These are phyloP conservation scores for Fistulina hepatica DNA, from an alignment of 1,284 basidiomycete genomes.

Conservation along the genomic window DNA sequence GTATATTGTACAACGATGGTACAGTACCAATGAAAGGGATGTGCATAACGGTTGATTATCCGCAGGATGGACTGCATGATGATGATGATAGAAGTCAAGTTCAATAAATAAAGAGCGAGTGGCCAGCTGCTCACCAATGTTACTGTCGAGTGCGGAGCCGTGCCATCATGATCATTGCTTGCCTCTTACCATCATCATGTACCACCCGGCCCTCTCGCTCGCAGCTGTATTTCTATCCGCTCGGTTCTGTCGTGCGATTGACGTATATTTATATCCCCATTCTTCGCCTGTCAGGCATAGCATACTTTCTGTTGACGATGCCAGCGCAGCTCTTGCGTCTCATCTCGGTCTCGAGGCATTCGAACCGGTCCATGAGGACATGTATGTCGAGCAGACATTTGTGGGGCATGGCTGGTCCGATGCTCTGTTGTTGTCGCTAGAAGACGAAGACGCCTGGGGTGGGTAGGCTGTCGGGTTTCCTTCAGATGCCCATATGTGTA, in stretches of 20 bases:
- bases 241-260: slow-evolving; percentile 9
- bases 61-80: background rate
- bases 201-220: too few species aligned
- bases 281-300: slow-evolving; percentile 26
- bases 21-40: slow-evolving; percentile 8
- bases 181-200: too few species aligned
- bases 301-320: slow-evolving; percentile 38
- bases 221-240: too few species aligned
- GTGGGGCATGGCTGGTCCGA: slow-evolving; percentile 44
- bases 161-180: too few species aligned
- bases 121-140: too few species aligned
- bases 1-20: too few species aligned
- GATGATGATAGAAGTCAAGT: background rate
- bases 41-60: background rate
- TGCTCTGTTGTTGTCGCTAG: slow-evolving; percentile 44
- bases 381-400: slow-evolving; percentile 36
- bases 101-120: too few species aligned
- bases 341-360: slow-evolving; percentile 62
- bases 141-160: too few species aligned
- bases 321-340: slow-evolving; percentile 48
- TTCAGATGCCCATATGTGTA: slow-evolving; percentile 2
- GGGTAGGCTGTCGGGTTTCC: slow-evolving; percentile 14
- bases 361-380: slow-evolving; percentile 35
- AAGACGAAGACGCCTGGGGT: slow-evolving; percentile 51
- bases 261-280: slow-evolving; percentile 24